Evolutionary conservation across 164 flowering plant genomes (phyloP).

Genomic region (Tetrastigma voinierianum): DNA sequence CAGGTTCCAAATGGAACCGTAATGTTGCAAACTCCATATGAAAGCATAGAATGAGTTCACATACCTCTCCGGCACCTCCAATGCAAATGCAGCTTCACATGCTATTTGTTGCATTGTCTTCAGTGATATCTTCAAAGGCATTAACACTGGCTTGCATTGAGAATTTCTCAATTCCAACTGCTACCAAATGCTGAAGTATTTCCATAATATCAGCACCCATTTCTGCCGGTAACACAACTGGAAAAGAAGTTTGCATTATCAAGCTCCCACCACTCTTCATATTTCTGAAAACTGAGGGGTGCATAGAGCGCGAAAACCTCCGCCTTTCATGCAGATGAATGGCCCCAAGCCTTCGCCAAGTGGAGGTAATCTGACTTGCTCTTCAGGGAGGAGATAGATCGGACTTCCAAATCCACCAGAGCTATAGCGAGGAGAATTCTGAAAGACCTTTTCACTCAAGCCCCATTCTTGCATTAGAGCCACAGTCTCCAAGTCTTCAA

Average conservation of each 20-base stretch:
- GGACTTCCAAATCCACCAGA: slow-evolving; percentile 90
- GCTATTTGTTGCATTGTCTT: slow-evolving; percentile 71
- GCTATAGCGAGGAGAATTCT: slow-evolving; percentile 43
- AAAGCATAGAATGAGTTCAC: slow-evolving; percentile 8
- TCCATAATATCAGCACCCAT: slow-evolving; percentile 80
- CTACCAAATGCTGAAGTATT: slow-evolving; percentile 68
- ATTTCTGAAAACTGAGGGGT: slow-evolving; percentile 56
- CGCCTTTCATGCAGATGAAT: slow-evolving; percentile 51
- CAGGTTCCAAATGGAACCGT: too few species aligned
- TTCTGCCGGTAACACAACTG: slow-evolving; percentile 81
- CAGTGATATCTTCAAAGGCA: slow-evolving; percentile 86
- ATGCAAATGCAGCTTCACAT: slow-evolving; percentile 45
- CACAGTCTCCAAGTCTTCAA: slow-evolving; percentile 82
- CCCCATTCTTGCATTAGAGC: slow-evolving; percentile 89
- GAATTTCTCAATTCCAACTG: slow-evolving; percentile 70
- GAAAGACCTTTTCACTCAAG: slow-evolving; percentile 66
- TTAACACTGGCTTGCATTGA: slow-evolving; percentile 55
- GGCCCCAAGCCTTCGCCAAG: slow-evolving; percentile 84
- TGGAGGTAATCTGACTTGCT: slow-evolving; percentile 53
- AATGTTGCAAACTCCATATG: background rate
- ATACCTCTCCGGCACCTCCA: slow-evolving; percentile 50
- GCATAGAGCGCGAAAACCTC: slow-evolving; percentile 80
- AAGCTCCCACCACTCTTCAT: slow-evolving; percentile 55
- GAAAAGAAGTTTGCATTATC: slow-evolving; percentile 77
- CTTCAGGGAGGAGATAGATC: slow-evolving; percentile 51